Percentiles rank a stretch among this genome's conserved stretches.
Conservation (phyloP, 2,329 filamentous ascomycete species). For the Ophiocordyceps unilateralis region DNA sequence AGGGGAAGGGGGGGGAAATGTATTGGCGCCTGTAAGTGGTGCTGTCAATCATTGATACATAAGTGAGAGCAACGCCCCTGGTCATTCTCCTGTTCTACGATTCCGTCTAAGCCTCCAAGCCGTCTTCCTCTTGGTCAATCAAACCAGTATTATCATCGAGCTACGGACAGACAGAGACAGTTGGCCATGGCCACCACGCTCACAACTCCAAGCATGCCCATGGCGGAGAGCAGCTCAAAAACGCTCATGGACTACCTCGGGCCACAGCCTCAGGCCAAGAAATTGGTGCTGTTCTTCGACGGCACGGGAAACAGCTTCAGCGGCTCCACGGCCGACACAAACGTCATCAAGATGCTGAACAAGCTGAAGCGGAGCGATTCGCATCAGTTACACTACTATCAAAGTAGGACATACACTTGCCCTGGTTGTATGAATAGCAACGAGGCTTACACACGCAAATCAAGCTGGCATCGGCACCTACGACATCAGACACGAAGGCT, state of each 20-base stretch:
- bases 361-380: slow-evolving; percentile 26
- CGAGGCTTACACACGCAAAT: not conserved
- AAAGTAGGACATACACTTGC: slow-evolving; percentile 15
- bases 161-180: no score
- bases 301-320: slow-evolving; percentile 29
- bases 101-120: no score
- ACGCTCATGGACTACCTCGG: not conserved
- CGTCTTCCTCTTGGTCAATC: no score
- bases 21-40: no score
- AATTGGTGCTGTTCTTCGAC: slow-evolving; percentile 30
- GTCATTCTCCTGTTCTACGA: no score
- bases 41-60: no score
- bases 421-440: no score
- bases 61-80: no score
- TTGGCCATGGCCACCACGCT: no score
- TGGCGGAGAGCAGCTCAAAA: not conserved
- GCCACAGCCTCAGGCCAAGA: slow-evolving; percentile 11
- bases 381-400: slow-evolving; percentile 31
- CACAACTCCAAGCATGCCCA: not conserved
- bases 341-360: slow-evolving; percentile 32
- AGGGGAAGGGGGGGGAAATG: no score
- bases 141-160: no score
- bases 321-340: slow-evolving; percentile 30
- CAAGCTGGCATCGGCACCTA: slow-evolving; percentile 33
- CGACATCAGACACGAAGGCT: slow-evolving; percentile 20